A percentile compares a stretch with the other conserved stretches of the same genome.
Conservation (phyloP, 129 eudicot species). For the Dittrichia graveolens region DNA sequence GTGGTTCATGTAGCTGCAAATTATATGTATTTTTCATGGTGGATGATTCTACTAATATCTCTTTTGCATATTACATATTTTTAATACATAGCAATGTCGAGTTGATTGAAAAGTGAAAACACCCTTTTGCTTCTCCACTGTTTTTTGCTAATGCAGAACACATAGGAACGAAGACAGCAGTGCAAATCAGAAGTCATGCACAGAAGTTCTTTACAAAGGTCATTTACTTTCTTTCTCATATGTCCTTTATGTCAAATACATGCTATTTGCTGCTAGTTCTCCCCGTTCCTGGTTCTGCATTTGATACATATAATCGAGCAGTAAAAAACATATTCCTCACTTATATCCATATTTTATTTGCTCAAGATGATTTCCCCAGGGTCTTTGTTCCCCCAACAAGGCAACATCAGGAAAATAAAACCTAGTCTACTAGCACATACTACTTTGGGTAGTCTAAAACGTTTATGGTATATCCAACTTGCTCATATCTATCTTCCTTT, state of each 20-base stretch:
- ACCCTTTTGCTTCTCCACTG: constrained; percentile 43
- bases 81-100: background rate
- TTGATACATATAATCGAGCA: background rate
- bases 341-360: background rate
- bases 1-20: constrained; percentile 32
- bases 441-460: background rate
- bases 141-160: constrained; percentile 77
- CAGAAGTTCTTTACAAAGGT: constrained; percentile 99
- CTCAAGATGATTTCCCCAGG: background rate
- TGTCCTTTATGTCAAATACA: background rate
- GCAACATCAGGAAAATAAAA: background rate
- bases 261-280: background rate
- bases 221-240: constrained; percentile 55
- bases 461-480: background rate
- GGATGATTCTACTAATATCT: background rate
- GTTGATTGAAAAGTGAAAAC: background rate
- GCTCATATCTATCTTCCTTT: background rate
- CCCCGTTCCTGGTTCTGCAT: background rate
- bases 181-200: constrained; percentile 99
- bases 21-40: background rate
- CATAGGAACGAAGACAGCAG: constrained; percentile 99
- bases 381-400: background rate
- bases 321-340: background rate
- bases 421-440: background rate
- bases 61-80: background rate